phyloP scores from a whole-genome alignment of 257 asterid genomes.

The Ballota nigra region DNA sequence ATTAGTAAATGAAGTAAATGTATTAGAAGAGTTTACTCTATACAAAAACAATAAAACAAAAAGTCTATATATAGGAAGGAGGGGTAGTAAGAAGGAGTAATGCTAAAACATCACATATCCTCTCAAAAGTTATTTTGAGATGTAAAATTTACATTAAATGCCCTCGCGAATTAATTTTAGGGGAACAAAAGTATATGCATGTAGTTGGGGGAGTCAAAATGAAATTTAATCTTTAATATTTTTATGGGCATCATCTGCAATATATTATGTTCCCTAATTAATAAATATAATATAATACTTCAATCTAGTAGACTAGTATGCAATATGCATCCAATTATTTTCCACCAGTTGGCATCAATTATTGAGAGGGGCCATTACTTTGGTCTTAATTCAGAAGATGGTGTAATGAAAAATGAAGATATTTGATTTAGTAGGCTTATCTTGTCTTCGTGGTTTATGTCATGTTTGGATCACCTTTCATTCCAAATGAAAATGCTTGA shows the following conservation, averaged over 20 bases:
- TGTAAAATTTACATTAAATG: too few species aligned
- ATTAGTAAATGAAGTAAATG: too few species aligned
- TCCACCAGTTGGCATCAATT: slow-evolving; percentile 48
- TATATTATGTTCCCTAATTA: slow-evolving; percentile 36
- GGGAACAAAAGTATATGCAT: not conserved
- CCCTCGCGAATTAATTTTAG: not conserved
- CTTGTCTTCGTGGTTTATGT: slow-evolving; percentile 51
- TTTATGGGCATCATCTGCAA: slow-evolving; percentile 5
- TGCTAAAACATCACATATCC: too few species aligned
- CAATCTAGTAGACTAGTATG: slow-evolving; percentile 17
- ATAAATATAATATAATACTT: slow-evolving; percentile 36
- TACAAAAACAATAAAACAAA: too few species aligned
- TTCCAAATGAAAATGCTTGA: slow-evolving; percentile 21
- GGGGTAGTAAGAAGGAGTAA: too few species aligned
- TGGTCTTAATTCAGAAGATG: slow-evolving; percentile 7
- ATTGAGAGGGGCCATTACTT: slow-evolving; percentile 29
- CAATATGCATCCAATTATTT: slow-evolving; percentile 28
- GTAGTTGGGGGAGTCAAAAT: slow-evolving; percentile 12
- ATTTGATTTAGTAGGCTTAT: slow-evolving; percentile 58
- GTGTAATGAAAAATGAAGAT: slow-evolving; percentile 32
- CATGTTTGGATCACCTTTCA: slow-evolving; percentile 39
- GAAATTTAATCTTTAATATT: not conserved
- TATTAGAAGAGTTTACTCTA: too few species aligned
- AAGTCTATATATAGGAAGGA: too few species aligned
- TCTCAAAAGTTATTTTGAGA: too few species aligned